Base-by-base conservation (phyloP, 2,329 filamentous ascomycete genomes). In the Chaetomiaceae sp. region DNA sequence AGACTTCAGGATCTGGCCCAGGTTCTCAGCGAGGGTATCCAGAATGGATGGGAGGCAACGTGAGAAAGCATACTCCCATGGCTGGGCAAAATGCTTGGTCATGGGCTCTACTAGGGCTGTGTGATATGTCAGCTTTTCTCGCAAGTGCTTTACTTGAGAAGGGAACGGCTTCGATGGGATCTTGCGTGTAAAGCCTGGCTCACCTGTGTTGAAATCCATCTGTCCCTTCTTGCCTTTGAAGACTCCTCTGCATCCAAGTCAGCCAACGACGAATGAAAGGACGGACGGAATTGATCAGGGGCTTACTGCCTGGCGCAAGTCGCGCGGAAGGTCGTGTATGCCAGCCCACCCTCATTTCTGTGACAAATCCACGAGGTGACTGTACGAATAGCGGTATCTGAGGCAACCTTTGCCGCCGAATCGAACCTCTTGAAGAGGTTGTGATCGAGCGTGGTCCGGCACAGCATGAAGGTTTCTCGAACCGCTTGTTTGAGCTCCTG, bases 261-360 rank as follows among this genome's bases (percentile, higher is more conserved):
- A 74, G 73, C 55, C 75, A 69, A 47, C 69, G 69, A 7, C 59
- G 54, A 23, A 74, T 12, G 14, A n/a, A n/a, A n/a, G 12, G 6
- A 66, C 62, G 5, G 43, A 54, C 36, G 5, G 47, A 19, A 27
- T 19, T 12, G 15, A 72, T 73, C 2, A 65, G 60, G 59, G 68
- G 72, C 70, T 5, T 78, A 81, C 50, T 74, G 60, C 40, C 80
- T 72, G 37, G 77, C 69, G 47, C 77, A 77, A 2, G 78, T 72
- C 6, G 58, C 61, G 55, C 67, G 31, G 54, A 60, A 55, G 54
- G 67, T 58, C 54, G 47, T 8, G 62, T 63, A 57, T 2, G 51
- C n/a, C 43, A 65, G 20, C 17, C 61, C 59, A 3, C 59, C 57
- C 0, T 51, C 48, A 15, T 54, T 20, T 17, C 23, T 43, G 9